Evolutionary conservation across 2,329 filamentous ascomycete species (phyloP), one percentile per base, ranked within the genome.

Genomic region (Fusarium sororula): DNA sequence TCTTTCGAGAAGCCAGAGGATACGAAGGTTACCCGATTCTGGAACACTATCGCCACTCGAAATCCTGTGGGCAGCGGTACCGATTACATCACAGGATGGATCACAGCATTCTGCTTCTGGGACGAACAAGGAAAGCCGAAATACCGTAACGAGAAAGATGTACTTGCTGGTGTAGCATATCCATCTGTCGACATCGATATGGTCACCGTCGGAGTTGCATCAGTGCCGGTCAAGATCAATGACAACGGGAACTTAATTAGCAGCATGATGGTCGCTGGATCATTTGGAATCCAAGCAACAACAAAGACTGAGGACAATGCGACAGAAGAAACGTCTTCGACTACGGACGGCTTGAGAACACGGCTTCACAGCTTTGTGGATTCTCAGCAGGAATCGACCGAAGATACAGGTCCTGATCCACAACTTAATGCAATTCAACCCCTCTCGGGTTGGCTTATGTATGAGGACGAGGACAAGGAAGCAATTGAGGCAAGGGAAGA

Each of bases 311-410:
- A 17, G 6, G n/a, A 17, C 1, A 7, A 12, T 8, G 0, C n/a
- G 2, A 44, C n/a, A 17, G 41, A 24, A 3, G 6, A 42, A 17
- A 42, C n/a, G 4, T 24, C 41, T 12, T 42, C 15, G 22, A 3
- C 22, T n/a, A 7, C 0, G 22, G 41, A 6, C 6, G 22, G 1
- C 14, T 42, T 11, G 22, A 17, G 22, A 42, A 42, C 41, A n/a
- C 22, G 22, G 3, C 41, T n/a, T 42, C 6, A 1, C 6, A 42
- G 14, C 3, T 3, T 17, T n/a, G 41, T n/a, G 0, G 41, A 1
- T n/a, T 17, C 22, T 42, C 41, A 42, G 0, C 3, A 42, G 22
- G 22, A n/a, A 17, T 42, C 22, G 22, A 11, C 22, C 22, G 41
- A n/a, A n/a, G 41, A 0, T n/a, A 42, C 41, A n/a, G 22, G 14